phyloP scores from a whole-genome alignment of 1,284 basidiomycete species.

The Neonothopanus nambi region DNA sequence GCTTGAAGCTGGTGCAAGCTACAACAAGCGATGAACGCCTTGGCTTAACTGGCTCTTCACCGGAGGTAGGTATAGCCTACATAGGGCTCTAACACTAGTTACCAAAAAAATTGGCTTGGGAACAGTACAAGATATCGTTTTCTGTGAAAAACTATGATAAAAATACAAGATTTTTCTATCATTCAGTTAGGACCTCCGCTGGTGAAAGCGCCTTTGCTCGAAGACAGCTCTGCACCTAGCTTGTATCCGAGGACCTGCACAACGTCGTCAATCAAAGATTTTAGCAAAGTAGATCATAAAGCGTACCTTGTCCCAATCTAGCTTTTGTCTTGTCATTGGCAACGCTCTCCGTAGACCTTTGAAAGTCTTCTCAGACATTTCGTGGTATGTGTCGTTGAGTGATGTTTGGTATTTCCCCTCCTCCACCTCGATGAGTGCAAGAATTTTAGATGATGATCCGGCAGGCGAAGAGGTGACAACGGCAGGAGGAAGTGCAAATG shows the following conservation, averaged over 20 bases:
- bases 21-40: too few species aligned
- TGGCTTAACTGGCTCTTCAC: too few species aligned
- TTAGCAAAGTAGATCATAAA: background rate
- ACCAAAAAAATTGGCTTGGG: too few species aligned
- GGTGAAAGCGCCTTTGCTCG: conserved; percentile 65
- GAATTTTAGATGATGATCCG: conserved; percentile 67
- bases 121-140: too few species aligned
- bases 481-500: conserved; percentile 63
- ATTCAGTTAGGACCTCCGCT: conserved; percentile 15
- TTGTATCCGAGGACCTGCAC: conserved; percentile 81
- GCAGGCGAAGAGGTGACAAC: conserved; percentile 50
- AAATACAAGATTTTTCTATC: background rate
- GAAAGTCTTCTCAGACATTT: conserved; percentile 91
- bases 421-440: conserved; percentile 79
- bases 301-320: conserved; percentile 90
- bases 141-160: background rate
- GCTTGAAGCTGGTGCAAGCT: too few species aligned
- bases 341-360: conserved; percentile 85
- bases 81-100: too few species aligned
- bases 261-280: background rate
- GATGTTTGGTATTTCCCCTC: conserved; percentile 79
- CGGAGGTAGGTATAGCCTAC: too few species aligned
- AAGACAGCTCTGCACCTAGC: conserved; percentile 79
- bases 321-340: conserved; percentile 89
- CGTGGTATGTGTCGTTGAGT: conserved; percentile 78